A percentile compares a stretch with the other conserved stretches of the same genome.
phyloP scores from a whole-genome alignment of 805 yeast genomes.

The Suhomyces sp. region DNA sequence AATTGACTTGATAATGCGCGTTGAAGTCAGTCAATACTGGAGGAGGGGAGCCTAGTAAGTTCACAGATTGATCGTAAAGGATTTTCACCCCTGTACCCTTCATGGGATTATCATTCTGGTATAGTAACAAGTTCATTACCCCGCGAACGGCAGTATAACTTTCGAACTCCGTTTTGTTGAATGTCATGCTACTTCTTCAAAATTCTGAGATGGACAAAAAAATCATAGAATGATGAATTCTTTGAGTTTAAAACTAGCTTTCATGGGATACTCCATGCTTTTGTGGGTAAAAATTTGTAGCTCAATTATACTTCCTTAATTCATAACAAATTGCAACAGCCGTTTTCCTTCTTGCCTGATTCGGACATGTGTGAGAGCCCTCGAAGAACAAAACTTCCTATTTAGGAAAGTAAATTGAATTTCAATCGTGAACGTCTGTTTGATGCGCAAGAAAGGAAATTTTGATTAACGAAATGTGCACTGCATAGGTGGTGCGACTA shows the following conservation, averaged over 20 bases:
- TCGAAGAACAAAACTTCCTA: neutral
- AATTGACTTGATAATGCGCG: slow-evolving; percentile 40
- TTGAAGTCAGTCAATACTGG: slow-evolving; percentile 33
- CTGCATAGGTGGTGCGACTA: neutral
- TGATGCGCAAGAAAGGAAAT: neutral
- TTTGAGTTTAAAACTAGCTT: neutral
- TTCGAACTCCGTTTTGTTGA: slow-evolving; percentile 4
- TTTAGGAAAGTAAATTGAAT: neutral
- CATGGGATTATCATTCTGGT: slow-evolving; percentile 30
- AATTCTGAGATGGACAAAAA: neutral
- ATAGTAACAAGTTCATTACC: slow-evolving; percentile 25
- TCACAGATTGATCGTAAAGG: slow-evolving; percentile 27
- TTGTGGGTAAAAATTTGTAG: neutral
- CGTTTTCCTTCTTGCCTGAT: neutral
- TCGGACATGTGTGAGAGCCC: neutral
- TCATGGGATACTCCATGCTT: neutral
- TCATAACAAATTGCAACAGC: neutral
- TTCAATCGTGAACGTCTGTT: neutral
- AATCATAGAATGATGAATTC: neutral
- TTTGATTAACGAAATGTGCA: neutral
- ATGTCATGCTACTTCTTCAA: slow-evolving; percentile 3
- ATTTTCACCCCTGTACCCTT: slow-evolving; percentile 29
- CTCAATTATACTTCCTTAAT: neutral
- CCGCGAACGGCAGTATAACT: slow-evolving; percentile 29
- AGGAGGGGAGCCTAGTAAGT: slow-evolving; percentile 43